Conservation (phyloP, 441 rosid genomes). For the Syzygium malaccense region DNA sequence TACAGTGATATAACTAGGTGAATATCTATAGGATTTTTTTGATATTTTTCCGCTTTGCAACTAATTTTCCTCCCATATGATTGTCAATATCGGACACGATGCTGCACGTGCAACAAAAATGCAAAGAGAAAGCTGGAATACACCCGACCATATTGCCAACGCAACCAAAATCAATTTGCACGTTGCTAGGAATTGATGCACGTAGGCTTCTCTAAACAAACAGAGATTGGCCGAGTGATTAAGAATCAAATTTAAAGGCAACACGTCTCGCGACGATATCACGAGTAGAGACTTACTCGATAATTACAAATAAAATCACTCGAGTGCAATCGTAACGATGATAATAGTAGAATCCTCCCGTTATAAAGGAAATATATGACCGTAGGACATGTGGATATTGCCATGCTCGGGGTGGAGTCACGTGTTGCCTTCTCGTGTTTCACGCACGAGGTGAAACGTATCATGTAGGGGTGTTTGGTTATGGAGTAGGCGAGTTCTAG, state of each 20-base stretch:
- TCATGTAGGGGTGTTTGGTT: too few species aligned
- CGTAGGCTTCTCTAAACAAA: not conserved
- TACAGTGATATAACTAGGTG: too few species aligned
- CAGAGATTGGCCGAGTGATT: not conserved
- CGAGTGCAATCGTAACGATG: too few species aligned
- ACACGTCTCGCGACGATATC: not conserved
- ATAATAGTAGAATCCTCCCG: not conserved
- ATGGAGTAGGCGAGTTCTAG: too few species aligned
- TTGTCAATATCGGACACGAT: not conserved
- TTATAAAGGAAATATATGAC: not conserved
- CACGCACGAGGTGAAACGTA: too few species aligned
- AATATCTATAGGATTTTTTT: too few species aligned
- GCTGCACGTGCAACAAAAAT: not conserved
- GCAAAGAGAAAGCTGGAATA: not conserved
- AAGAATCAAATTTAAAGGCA: not conserved
- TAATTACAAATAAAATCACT: not conserved
- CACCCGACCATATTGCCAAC: not conserved
- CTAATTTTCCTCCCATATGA: not conserved
- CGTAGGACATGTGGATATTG: accelerated
- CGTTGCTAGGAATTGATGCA: not conserved
- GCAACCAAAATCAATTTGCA: not conserved
- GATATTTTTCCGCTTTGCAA: too few species aligned
- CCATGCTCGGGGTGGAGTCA: not conserved
- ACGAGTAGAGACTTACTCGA: accelerated
- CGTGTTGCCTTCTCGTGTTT: not conserved